Percentiles rank a stretch among this genome's conserved stretches.
phyloP scores from a whole-genome alignment of 2,329 filamentous ascomycete genomes.

The Teratosphaeria zuluensis region DNA sequence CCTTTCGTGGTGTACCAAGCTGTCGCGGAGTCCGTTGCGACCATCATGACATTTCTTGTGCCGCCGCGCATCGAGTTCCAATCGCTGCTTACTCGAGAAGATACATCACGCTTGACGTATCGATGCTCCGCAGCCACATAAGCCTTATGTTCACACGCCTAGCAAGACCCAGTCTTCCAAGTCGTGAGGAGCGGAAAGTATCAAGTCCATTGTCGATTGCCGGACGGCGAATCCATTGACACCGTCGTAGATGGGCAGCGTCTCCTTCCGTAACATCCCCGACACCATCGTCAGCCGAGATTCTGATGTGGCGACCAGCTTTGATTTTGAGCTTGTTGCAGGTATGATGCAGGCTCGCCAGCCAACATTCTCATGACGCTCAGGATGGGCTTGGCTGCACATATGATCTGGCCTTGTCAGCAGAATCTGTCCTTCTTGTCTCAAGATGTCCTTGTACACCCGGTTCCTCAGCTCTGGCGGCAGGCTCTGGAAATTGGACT shows the following conservation, averaged over 20 bases:
- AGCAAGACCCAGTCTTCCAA: not conserved
- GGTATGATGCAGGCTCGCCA: not conserved
- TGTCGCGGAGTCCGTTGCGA: not conserved
- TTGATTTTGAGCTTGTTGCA: not conserved
- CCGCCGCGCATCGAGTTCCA: not conserved
- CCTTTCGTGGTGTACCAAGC: not conserved
- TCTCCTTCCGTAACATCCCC: not conserved
- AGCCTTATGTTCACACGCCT: not conserved
- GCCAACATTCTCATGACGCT: not conserved
- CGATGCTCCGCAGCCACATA: not conserved
- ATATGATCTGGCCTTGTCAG: not conserved
- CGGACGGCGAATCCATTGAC: not conserved
- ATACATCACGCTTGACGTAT: not conserved
- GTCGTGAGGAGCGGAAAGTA: not conserved
- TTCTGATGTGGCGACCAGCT: not conserved
- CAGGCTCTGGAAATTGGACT: not conserved
- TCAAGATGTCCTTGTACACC: not conserved
- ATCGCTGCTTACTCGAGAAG: not conserved
- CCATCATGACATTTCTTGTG: not conserved
- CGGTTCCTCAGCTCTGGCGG: not conserved
- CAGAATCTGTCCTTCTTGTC: not conserved
- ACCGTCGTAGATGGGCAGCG: not conserved
- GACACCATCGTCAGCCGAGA: not conserved
- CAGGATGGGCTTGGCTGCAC: not conserved
- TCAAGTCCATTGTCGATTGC: not conserved